Evolutionary conservation across 2,329 filamentous ascomycete species (phyloP).

Genomic region (Aureobasidium sp.): DNA sequence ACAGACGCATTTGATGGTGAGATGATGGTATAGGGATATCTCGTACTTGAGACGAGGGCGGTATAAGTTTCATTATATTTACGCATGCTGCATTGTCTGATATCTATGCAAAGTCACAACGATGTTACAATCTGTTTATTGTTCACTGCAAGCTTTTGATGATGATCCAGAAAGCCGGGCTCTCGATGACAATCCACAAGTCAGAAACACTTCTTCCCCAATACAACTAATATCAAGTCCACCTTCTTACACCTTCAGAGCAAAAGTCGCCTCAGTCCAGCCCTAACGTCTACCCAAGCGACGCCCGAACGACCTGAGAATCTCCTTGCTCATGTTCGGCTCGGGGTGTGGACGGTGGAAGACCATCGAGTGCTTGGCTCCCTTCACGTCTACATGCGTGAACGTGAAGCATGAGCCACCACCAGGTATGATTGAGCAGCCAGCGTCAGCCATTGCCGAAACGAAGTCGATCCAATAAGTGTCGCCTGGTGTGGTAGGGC

Average conservation of each 20-base stretch:
- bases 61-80: too few species aligned
- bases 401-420: not conserved
- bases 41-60: too few species aligned
- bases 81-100: too few species aligned
- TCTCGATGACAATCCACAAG: not conserved
- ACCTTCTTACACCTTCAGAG: not conserved
- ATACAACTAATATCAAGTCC: too few species aligned
- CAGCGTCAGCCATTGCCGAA: not conserved
- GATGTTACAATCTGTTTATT: too few species aligned
- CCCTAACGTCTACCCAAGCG: constrained; percentile 15
- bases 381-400: not conserved
- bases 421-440: not conserved
- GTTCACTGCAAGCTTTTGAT: too few species aligned
- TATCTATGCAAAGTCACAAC: too few species aligned
- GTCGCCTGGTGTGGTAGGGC: not conserved
- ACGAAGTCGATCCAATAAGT: not conserved
- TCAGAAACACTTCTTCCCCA: not conserved
- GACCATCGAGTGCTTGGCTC: not conserved
- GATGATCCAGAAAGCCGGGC: too few species aligned
- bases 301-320: constrained; percentile 11
- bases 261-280: constrained; percentile 2
- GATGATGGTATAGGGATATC: too few species aligned
- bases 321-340: constrained; percentile 13
- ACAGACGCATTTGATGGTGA: too few species aligned
- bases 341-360: constrained; percentile 17